Evolutionary conservation across 305 asterid species (phyloP).

Genomic region (Rubia balearica): DNA sequence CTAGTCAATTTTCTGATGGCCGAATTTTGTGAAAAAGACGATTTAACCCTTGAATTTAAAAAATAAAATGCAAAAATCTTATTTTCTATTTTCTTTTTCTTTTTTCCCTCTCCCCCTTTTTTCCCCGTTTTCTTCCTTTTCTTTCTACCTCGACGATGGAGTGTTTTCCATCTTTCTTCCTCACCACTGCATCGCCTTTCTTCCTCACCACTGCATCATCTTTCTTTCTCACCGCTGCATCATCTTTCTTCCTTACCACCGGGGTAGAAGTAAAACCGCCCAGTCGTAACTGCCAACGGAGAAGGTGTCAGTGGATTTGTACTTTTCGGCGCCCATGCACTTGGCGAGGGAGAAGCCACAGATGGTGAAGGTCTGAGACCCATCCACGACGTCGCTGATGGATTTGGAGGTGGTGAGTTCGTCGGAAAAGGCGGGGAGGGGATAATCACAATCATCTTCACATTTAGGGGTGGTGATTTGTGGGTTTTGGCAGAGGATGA

Average conservation of each 20-base stretch:
- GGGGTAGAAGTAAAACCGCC: conserved; percentile 85
- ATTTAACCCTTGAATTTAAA: too few relatives aligned
- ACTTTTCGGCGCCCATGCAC: conserved; percentile 85
- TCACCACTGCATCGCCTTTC: too few relatives aligned
- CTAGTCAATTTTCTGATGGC: too few relatives aligned
- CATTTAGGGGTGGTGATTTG: conserved; percentile 6
- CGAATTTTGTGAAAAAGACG: too few relatives aligned
- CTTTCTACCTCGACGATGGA: too few relatives aligned
- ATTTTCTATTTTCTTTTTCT: too few relatives aligned
- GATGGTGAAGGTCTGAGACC: conserved; percentile 80
- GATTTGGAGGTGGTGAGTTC: conserved; percentile 60
- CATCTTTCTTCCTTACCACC: conserved; percentile 31
- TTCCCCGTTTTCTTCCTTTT: too few relatives aligned
- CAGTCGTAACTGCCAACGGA: conserved; percentile 80
- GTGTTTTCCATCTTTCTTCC: too few relatives aligned
- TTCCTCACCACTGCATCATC: too few relatives aligned
- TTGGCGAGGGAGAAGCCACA: conserved; percentile 86
- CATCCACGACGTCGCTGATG: conserved; percentile 76
- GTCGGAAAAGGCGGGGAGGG: conserved; percentile 17
- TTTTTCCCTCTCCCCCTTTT: too few relatives aligned
- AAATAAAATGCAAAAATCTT: too few relatives aligned
- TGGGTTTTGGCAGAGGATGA: neutral
- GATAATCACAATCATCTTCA: conserved; percentile 43
- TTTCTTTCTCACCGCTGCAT: too few relatives aligned
- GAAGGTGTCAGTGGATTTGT: conserved; percentile 68